phyloP scores from a whole-genome alignment of 805 yeast species.

The Candida stauntonica region DNA sequence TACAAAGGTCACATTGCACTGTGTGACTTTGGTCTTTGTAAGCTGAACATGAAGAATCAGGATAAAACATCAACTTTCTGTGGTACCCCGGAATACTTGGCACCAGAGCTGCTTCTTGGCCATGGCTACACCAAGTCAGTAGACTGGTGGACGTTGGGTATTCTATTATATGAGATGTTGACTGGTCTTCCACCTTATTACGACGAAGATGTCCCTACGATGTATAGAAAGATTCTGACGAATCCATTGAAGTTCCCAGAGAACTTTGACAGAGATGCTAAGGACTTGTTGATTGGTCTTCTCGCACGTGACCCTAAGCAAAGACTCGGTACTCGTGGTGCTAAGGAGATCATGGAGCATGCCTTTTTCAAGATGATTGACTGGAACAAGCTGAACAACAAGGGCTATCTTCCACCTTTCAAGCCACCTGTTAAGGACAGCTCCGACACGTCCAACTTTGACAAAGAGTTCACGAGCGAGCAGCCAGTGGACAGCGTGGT shows the following conservation, averaged over 20 bases:
- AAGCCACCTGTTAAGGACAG: conserved; percentile 86
- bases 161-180: conserved; percentile 89
- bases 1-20: conserved; percentile 97
- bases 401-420: conserved; percentile 92
- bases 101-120: conserved; percentile 88
- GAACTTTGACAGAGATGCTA: conserved; percentile 81
- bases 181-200: conserved; percentile 97
- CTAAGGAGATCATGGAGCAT: conserved; percentile 78
- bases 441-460: conserved; percentile 90
- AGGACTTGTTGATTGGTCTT: conserved; percentile 68
- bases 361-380: conserved; percentile 85
- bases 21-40: conserved; percentile 96
- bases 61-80: conserved; percentile 92
- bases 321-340: conserved; percentile 76
- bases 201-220: conserved; percentile 86
- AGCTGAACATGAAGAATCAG: conserved; percentile 86
- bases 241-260: conserved; percentile 88
- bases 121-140: conserved; percentile 94
- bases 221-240: conserved; percentile 91
- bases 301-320: conserved; percentile 80
- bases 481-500: conserved; percentile 94
- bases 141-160: conserved; percentile 99
- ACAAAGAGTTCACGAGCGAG: conserved; percentile 86
- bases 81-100: conserved; percentile 96
- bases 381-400: conserved; percentile 77